Evolutionary conservation across 1,284 basidiomycete species (phyloP), one percentile per base, ranked within the genome.

Genomic region (Irpex sp.): DNA sequence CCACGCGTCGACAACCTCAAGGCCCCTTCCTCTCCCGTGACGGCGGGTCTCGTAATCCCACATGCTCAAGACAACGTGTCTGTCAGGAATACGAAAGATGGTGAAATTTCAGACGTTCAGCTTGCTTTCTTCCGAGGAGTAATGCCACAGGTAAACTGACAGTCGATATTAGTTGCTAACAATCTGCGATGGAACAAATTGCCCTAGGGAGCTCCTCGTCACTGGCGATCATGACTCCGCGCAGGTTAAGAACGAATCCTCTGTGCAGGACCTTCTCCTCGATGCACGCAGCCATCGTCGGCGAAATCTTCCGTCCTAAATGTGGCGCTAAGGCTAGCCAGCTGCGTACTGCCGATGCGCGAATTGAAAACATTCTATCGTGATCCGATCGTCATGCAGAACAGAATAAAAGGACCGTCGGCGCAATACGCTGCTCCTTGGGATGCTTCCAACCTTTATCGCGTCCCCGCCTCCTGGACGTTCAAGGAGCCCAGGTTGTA

Each of bases 331-430:
- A 17, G 49, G 21, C 34, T 31, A 15, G 31, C n/a, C 21, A n/a
- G 31, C 31, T 34, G 31, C 31, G 6, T 6, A 34, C 31, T 34
- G 31, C 31, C 31, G 31, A 26, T 19, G 31, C 21, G 31, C 54
- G 54, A 56, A 26, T 56, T 15, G 36, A 56, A 56, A 52, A 55
- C 26, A 44, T 52, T 40, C 37, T 58, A 63, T 62, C 63, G 54
- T 66, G 67, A 68, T 68, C 65, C 63, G 67, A 68, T 68, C 67
- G 64, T 26, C 7, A 5, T 34, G 36, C 11, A 56, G 36, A 31
- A 34, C n/a, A 47, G 57, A 21, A 63, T 64, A 67, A 65, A 64
- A 65, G 19, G 9, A 47, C 37, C 34, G 49, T n/a, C 36, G 5
- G 55, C 8, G 47, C n/a, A 31, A 36, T 3, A n/a, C 36, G 17